Evolutionary conservation across 2,329 filamentous ascomycete genomes (phyloP), one percentile per base, ranked within the genome.

Genomic region (Pestalotiopsis sp.): DNA sequence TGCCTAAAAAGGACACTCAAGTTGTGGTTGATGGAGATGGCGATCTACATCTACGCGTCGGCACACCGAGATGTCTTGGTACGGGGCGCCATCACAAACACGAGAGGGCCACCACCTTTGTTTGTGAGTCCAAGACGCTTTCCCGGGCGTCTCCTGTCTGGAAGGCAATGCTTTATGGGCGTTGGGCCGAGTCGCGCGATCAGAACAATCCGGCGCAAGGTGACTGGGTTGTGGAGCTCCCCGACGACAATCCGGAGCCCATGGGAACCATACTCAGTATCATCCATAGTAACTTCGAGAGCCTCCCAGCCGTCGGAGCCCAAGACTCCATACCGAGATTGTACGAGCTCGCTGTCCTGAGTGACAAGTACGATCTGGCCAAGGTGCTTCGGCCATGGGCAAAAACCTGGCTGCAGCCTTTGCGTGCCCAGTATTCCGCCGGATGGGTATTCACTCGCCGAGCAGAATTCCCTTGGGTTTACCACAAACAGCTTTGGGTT

Each of bases 311-410:
- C 26, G 11, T 30, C 20, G 58, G 17, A n/a, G 26, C 13, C 5
- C 1, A 22, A n/a, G 7, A 35, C 35, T 14, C 24, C 20, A 17
- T 35, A 20, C 17, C n/a, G 10, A 4, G 3, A 20, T 66, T 79
- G 1, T 79, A 74, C 68, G 65, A 74, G 0, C 65, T 78, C 3
- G 72, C 76, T 0, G 70, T 75, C 0, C 39, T 78, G 17, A 75
- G 75, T 1, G 70, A 79, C 39, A 78, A 78, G 57, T 78, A 78
- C 68, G 73, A 76, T 64, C 68, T 75, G 11, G 75, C 75, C 0
- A 65, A 44, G 3, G 61, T 73, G 11, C 60, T 78, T 10, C 64
- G 66, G 11, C 75, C 75, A 0, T 78, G 76, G 76, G 62, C 72
- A 11, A 26, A 30, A 7, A 11, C 20, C 10, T 64, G 61, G 61